These are phyloP conservation scores for Yarrowia keelungensis DNA, from an alignment of 805 yeast species.

Conservation along the genomic window DNA sequence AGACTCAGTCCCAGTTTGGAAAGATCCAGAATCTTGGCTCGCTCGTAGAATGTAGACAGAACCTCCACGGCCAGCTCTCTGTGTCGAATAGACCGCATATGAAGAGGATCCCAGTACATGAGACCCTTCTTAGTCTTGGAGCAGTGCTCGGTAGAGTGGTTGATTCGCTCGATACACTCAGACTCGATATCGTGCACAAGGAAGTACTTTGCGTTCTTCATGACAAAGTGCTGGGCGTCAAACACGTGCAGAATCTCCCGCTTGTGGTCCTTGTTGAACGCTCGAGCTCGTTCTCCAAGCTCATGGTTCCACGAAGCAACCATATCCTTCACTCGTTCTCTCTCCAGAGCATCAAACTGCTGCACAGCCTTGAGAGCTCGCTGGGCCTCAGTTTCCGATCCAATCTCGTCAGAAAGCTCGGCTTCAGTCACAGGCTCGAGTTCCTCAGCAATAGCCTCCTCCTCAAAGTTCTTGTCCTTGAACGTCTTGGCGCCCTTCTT, in stretches of 20 bases:
- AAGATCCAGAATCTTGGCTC: conserved; percentile 22
- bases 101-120: conserved; percentile 34
- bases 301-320: conserved; percentile 27
- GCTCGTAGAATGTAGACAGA: conserved; percentile 14
- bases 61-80: conserved; percentile 26
- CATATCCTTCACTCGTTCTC: conserved; percentile 17
- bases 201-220: conserved; percentile 31
- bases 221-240: conserved; percentile 19
- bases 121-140: conserved; percentile 27
- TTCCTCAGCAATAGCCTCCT: conserved; percentile 30
- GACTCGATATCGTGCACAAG: conserved; percentile 21
- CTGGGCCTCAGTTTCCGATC: conserved; percentile 24
- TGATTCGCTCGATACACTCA: conserved; percentile 34
- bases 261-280: conserved; percentile 22
- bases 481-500: conserved; percentile 24
- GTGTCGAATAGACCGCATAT: conserved; percentile 17
- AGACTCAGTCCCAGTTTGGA: conserved; percentile 18
- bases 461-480: conserved; percentile 29
- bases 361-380: conserved; percentile 15
- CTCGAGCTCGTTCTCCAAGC: conserved; percentile 2
- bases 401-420: conserved; percentile 19
- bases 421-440: not conserved
- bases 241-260: conserved; percentile 25
- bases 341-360: conserved; percentile 26
- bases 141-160: conserved; percentile 21